Evolutionary conservation across 257 asterid genomes (phyloP), one percentile per base, ranked within the genome.

Genomic region (Capsicum chinense): DNA sequence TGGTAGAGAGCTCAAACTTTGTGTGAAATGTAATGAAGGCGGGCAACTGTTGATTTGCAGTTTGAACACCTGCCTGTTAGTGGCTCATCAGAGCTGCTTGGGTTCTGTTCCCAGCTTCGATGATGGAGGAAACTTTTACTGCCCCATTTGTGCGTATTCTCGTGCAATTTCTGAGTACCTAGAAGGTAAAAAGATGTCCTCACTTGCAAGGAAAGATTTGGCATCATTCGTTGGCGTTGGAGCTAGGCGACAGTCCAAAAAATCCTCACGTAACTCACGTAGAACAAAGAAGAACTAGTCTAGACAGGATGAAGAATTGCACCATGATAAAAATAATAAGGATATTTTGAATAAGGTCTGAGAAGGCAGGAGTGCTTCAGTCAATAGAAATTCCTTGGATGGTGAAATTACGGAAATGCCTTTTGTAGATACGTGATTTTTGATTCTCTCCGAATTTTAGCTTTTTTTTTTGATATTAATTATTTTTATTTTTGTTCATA

Each of bases 141-240:
- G 97, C 88, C 97, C 95, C 8, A 92, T 93, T 87, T 95, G 98
- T 89, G 91, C 94, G 64, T 92, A 91, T 85, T 90, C 94, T 83
- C 91, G 47, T 59, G 91, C 98, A 82, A 83, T 95, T 69, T 87
- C 92, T 14, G 88, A 87, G 86, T 89, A 78, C 87, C 60, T 83
- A 80, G 91, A 92, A 81, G 79, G 62, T 66, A 91, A 91, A 92
- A 84, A 69, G 79, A 88, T 86, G 80, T 82, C 84, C 58, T 82
- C 91, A 26, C 71, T 82, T 80, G 90, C 93, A 39, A 91, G 94
- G 88, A 91, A 89, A 81, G 90, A 91, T 60, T 78, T 93, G 71
- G 54, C 88, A 50, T 56, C 87, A 73, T 92, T 93, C 60, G 8
- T 91, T 81, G 86, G 91, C 52, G 16, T 59, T 79, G 89, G 85